A percentile compares a stretch with the other conserved stretches of the same genome.
Evolutionary conservation across 345 rosid species (phyloP).

Genomic region (Sisymbrium irio): DNA sequence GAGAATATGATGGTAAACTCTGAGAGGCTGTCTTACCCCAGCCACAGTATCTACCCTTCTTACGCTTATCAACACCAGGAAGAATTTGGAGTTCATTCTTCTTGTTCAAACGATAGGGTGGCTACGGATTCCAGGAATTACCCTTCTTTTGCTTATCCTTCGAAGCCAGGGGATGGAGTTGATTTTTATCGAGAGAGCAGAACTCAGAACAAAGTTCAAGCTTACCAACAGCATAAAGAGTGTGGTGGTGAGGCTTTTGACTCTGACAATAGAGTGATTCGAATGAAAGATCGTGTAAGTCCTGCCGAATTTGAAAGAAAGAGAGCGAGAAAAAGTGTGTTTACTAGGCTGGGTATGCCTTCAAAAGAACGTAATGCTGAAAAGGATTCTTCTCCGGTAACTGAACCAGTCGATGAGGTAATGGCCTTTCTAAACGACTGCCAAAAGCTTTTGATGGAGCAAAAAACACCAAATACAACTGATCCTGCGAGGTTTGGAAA

Average conservation of each 20-base stretch:
- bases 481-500: neutral
- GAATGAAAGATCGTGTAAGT: neutral
- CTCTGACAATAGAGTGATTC: slow-evolving; percentile 19
- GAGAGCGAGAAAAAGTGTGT: slow-evolving; percentile 46
- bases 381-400: neutral
- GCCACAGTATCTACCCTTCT: slow-evolving; percentile 32
- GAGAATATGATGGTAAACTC: neutral
- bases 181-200: slow-evolving; percentile 23
- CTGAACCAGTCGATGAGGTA: slow-evolving; percentile 48
- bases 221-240: slow-evolving; percentile 21
- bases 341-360: slow-evolving; percentile 46
- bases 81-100: slow-evolving; percentile 8
- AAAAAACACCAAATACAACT: slow-evolving; percentile 8
- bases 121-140: slow-evolving; percentile 13
- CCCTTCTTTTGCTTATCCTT: slow-evolving; percentile 30
- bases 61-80: slow-evolving; percentile 25
- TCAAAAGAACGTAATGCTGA: slow-evolving; percentile 13
- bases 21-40: slow-evolving; percentile 29
- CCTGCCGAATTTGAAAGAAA: slow-evolving; percentile 14
- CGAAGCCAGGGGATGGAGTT: slow-evolving; percentile 9
- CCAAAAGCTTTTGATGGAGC: slow-evolving; percentile 33
- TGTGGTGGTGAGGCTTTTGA: slow-evolving; percentile 28
- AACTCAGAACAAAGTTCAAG: slow-evolving; percentile 10
- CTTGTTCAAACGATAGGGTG: neutral
- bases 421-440: slow-evolving; percentile 42